These are phyloP conservation scores for Saccharum hybrid DNA, from an alignment of 202 grass and related monocot species.

Conservation along the genomic window DNA sequence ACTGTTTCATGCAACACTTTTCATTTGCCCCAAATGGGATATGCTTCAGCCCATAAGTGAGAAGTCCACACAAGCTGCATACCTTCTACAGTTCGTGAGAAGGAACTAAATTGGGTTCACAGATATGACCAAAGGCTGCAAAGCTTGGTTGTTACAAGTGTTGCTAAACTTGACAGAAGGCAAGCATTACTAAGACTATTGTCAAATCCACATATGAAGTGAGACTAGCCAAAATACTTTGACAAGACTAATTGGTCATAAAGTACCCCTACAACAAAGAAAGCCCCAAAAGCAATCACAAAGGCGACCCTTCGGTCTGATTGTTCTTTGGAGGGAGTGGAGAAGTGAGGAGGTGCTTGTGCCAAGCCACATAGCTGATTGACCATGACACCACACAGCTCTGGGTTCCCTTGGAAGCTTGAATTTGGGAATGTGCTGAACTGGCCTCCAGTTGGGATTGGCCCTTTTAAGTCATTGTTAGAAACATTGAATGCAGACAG, in stretches of 20 bases:
- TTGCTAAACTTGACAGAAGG: too few species aligned
- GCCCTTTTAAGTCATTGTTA: conserved; percentile 41
- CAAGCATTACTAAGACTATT: too few species aligned
- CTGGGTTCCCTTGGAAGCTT: conserved; percentile 41
- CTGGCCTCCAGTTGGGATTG: conserved; percentile 42
- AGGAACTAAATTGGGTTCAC: too few species aligned
- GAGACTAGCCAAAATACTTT: conserved; percentile 16
- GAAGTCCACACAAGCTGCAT: too few species aligned
- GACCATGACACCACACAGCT: conserved; percentile 31
- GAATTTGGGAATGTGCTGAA: conserved; percentile 38
- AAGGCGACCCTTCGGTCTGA: conserved; percentile 21
- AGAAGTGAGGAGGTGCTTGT: background rate
- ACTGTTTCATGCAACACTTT: too few species aligned
- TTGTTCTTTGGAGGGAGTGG: background rate
- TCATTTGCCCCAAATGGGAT: too few species aligned
- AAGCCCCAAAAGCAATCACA: conserved; percentile 43
- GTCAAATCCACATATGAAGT: background rate
- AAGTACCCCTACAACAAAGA: conserved; percentile 43
- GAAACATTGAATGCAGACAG: conserved; percentile 53
- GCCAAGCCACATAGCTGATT: background rate
- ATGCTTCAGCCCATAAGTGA: too few species aligned
- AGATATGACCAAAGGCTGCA: too few species aligned
- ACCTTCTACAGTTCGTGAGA: too few species aligned
- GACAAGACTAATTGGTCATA: conserved; percentile 36
- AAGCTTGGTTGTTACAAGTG: too few species aligned